Percentiles rank a stretch among this genome's conserved stretches.
Evolutionary conservation across 1,284 basidiomycete genomes (phyloP).

Genomic region (Kalmanozyma brasiliensis): DNA sequence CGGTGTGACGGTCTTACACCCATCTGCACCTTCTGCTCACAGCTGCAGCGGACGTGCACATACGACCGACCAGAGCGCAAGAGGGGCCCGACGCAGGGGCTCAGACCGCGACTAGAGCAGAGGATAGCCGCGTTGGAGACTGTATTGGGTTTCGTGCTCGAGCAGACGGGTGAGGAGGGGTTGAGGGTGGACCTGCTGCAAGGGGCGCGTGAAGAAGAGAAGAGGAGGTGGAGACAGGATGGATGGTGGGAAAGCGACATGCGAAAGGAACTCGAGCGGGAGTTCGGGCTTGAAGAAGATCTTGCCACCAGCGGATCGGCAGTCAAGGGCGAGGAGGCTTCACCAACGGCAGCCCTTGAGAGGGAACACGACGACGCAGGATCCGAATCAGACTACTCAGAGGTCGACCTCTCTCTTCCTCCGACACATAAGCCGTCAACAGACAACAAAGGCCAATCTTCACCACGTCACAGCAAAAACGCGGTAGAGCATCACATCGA

Average conservation of each 20-base stretch:
- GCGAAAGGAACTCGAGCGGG: not conserved
- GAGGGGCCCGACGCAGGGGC: constrained; percentile 36
- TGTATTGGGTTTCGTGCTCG: constrained; percentile 23
- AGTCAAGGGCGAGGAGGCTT: not conserved
- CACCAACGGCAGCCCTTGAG: not conserved
- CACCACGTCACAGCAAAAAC: not conserved
- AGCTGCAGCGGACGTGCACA: constrained; percentile 22
- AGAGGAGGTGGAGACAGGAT: constrained; percentile 3
- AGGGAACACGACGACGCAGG: not conserved
- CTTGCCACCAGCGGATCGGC: not conserved
- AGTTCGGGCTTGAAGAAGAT: constrained; percentile 14
- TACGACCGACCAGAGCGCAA: constrained; percentile 46
- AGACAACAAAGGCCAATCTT: not conserved
- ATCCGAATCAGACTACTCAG: constrained; percentile 10
- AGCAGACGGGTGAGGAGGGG: not conserved
- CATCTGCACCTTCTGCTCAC: constrained; percentile 27
- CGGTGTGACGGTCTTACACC: constrained; percentile 37
- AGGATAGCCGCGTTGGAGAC: constrained; percentile 25
- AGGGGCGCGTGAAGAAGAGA: not conserved
- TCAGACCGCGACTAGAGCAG: constrained; percentile 33
- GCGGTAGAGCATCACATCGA: not conserved
- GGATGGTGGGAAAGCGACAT: constrained; percentile 11
- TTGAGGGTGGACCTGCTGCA: not conserved
- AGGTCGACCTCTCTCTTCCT: constrained; percentile 27
- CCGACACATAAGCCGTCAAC: constrained; percentile 13